Conservation (phyloP, 169 alveolate species). For the Plasmodium gaboni region DNA sequence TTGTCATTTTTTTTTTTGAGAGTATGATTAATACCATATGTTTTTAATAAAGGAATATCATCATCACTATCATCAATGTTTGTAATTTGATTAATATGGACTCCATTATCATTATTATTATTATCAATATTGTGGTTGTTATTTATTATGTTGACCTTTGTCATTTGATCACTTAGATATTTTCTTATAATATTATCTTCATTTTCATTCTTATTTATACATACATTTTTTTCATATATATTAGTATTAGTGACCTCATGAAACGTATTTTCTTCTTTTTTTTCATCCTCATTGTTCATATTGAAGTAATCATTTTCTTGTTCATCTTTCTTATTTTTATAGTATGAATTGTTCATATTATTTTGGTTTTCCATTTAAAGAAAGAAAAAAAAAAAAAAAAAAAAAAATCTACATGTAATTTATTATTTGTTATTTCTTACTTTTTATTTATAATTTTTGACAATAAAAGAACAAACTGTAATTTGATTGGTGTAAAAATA, state of each 20-base stretch:
- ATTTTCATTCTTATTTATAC: background rate
- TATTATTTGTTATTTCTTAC: no score
- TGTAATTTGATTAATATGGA: background rate
- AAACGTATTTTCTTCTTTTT: background rate
- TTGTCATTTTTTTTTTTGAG: background rate
- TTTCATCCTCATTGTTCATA: background rate
- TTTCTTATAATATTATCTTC: conserved; percentile 50
- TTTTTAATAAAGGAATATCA: conserved; percentile 26
- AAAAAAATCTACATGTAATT: no score
- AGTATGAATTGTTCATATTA: no score
- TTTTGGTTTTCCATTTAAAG: no score
- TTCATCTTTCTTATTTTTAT: background rate
- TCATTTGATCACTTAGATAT: conserved; percentile 44
- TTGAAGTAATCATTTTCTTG: background rate
- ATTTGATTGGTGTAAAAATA: no score
- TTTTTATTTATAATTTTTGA: no score
- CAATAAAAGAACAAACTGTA: no score
- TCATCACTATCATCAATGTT: conserved; percentile 14
- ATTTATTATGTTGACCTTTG: background rate
- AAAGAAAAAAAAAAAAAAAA: no score
- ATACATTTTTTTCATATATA: background rate
- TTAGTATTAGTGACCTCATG: background rate
- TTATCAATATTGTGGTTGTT: no score
- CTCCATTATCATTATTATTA: background rate
- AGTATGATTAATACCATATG: background rate